Evolutionary conservation across 129 eudicot genomes (phyloP).

Genomic region (Chrysanthemum makinoi): DNA sequence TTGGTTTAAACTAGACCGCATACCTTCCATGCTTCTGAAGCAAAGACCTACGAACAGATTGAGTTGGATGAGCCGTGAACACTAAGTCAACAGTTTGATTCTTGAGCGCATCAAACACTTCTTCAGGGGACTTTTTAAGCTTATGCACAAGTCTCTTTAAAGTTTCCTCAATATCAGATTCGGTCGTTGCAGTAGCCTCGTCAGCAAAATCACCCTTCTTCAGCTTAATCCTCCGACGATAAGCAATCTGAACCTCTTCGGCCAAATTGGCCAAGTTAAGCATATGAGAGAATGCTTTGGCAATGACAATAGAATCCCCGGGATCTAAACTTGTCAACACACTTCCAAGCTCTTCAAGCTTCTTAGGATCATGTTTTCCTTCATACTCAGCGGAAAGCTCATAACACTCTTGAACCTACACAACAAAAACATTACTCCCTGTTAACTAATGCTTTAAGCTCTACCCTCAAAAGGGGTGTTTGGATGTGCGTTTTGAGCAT

Average conservation of each 20-base stretch:
- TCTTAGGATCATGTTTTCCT: conserved; percentile 67
- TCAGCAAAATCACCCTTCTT: conserved; percentile 86
- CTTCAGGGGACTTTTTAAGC: conserved; percentile 90
- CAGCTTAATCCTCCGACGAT: conserved; percentile 73
- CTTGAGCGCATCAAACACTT: conserved; percentile 92
- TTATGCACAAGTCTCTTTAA: conserved; percentile 78
- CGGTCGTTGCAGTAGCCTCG: conserved; percentile 81
- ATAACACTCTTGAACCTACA: conserved; percentile 95
- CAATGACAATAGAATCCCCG: conserved; percentile 89
- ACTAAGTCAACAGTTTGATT: conserved; percentile 96
- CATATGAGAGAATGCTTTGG: conserved; percentile 94
- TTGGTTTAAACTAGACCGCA: conserved; percentile 14
- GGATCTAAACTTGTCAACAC: conserved; percentile 92
- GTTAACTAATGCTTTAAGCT: background rate
- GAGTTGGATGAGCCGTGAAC: conserved; percentile 97
- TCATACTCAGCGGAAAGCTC: conserved; percentile 97
- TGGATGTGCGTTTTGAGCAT: background rate
- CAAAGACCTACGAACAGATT: conserved; percentile 91
- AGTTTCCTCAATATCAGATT: conserved; percentile 95
- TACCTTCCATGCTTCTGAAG: conserved; percentile 99
- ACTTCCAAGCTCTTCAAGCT: conserved; percentile 88
- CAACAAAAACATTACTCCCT: conserved; percentile 4
- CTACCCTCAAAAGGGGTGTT: no score
- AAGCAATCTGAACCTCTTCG: conserved; percentile 96
- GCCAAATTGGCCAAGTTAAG: conserved; percentile 98